Evolutionary conservation across 2,329 filamentous ascomycete genomes (phyloP).

Genomic region (Colletotrichum caudatum): DNA sequence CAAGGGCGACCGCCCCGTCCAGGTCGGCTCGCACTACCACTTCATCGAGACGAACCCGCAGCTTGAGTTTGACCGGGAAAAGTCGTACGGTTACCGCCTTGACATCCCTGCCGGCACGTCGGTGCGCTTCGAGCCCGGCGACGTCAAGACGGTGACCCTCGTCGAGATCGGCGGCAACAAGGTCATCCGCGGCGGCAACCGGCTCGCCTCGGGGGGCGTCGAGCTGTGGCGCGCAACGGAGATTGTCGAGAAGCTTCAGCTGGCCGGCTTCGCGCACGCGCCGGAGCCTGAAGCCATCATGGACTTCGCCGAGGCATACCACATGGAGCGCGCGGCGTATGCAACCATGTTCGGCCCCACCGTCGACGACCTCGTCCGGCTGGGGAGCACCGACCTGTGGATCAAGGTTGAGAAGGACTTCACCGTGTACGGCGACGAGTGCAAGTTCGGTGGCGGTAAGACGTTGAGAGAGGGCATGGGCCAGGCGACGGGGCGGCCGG

Average conservation of each 20-base stretch:
- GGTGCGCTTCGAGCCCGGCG: slow-evolving; percentile 93
- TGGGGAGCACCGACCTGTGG: slow-evolving; percentile 91
- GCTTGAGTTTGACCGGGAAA: slow-evolving; percentile 86
- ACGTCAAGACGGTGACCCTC: slow-evolving; percentile 88
- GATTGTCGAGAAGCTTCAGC: slow-evolving; percentile 75
- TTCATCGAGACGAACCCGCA: slow-evolving; percentile 95
- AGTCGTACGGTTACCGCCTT: slow-evolving; percentile 85
- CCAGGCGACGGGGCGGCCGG: slow-evolving; percentile 82
- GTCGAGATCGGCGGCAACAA: slow-evolving; percentile 88
- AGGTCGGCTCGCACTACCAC: slow-evolving; percentile 95
- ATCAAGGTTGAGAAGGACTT: slow-evolving; percentile 88
- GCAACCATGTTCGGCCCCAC: slow-evolving; percentile 93
- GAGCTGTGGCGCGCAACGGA: slow-evolving; percentile 72
- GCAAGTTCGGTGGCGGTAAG: slow-evolving; percentile 95
- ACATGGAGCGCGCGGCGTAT: slow-evolving; percentile 84
- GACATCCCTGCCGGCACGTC: slow-evolving; percentile 94
- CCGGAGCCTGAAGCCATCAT: slow-evolving; percentile 71
- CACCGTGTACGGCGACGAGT: slow-evolving; percentile 91
- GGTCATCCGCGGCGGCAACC: slow-evolving; percentile 87
- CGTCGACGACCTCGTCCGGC: slow-evolving; percentile 83
- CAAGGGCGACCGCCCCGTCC: slow-evolving; percentile 88
- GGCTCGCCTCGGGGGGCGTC: slow-evolving; percentile 78
- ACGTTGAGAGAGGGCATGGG: slow-evolving; percentile 96
- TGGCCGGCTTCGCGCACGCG: slow-evolving; percentile 82
- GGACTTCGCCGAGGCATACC: slow-evolving; percentile 69